Evolutionary conservation across 164 flowering plant species (phyloP).

Genomic region (Nymphaea colorata): DNA sequence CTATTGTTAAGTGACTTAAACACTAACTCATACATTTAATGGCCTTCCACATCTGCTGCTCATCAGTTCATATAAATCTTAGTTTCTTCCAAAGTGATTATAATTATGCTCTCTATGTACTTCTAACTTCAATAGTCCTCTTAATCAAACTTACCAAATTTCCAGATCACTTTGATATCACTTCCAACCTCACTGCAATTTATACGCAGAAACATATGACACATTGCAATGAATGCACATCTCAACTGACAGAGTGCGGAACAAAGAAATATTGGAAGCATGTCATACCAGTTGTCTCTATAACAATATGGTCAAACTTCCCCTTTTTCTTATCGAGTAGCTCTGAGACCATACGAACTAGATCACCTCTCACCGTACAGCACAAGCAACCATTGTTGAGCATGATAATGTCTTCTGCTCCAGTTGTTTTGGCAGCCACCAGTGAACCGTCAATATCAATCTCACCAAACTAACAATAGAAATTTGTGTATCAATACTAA

Average conservation of each 20-base stretch:
- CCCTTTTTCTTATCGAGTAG: conserved; percentile 71
- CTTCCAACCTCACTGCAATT: too few species aligned
- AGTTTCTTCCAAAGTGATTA: too few species aligned
- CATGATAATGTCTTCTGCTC: conserved; percentile 93
- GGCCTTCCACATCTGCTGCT: too few species aligned
- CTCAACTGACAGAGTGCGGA: neutral
- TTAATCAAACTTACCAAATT: too few species aligned
- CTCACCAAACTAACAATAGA: conserved; percentile 62
- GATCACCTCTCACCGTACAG: conserved; percentile 98
- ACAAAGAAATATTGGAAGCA: neutral
- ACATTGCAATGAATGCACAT: too few species aligned
- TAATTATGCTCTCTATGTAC: too few species aligned
- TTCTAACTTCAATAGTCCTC: too few species aligned
- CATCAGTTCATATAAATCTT: too few species aligned
- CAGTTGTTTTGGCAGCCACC: conserved; percentile 82
- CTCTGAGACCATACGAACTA: conserved; percentile 87
- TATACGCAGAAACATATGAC: too few species aligned
- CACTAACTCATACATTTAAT: too few species aligned
- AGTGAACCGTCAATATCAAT: conserved; percentile 95
- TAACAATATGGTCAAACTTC: conserved; percentile 88
- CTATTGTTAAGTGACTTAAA: too few species aligned
- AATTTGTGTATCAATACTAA: neutral
- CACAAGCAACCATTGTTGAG: conserved; percentile 96
- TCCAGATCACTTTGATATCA: too few species aligned
- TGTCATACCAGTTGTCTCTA: conserved; percentile 83